A percentile compares a stretch with the other conserved stretches of the same genome.
These are phyloP conservation scores for Sarocladium brachiariae DNA, from an alignment of 2,329 filamentous ascomycete species.

Conservation along the genomic window DNA sequence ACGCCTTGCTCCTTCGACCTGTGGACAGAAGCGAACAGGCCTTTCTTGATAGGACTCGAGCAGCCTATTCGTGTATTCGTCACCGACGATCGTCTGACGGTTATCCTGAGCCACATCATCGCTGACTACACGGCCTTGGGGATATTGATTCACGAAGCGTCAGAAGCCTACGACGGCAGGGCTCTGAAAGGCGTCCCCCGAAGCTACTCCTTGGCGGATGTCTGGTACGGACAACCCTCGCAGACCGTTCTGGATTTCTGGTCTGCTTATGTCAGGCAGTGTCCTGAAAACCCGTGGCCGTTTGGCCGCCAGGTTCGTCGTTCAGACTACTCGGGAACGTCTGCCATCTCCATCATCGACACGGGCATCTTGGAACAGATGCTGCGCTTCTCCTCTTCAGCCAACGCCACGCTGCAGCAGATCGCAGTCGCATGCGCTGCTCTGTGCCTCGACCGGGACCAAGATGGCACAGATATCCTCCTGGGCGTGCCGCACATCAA, in stretches of 20 bases:
- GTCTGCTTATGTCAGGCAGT: no score
- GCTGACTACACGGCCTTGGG: conserved; percentile 24
- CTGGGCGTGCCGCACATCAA: background rate
- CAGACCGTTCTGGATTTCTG: background rate
- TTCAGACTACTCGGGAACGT: no score
- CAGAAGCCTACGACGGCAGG: conserved; percentile 13
- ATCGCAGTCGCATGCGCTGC: background rate
- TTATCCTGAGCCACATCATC: conserved; percentile 25
- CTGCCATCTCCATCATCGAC: no score
- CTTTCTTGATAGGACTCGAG: conserved; percentile 19
- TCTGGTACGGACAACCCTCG: background rate
- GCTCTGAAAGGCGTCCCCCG: background rate
- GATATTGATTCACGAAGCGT: conserved; percentile 21
- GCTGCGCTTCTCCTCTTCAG: no score
- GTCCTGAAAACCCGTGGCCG: no score
- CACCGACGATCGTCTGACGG: conserved; percentile 16
- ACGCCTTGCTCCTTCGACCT: conserved; percentile 10
- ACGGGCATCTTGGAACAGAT: no score
- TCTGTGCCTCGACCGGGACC: background rate
- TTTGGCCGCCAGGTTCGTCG: no score
- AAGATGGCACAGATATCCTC: background rate
- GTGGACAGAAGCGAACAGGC: conserved; percentile 14
- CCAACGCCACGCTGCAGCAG: background rate
- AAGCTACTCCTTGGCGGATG: background rate
- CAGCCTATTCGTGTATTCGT: conserved; percentile 21